These are phyloP conservation scores for Colletotrichum filicis DNA, from an alignment of 2,329 filamentous ascomycete genomes.

Conservation along the genomic window DNA sequence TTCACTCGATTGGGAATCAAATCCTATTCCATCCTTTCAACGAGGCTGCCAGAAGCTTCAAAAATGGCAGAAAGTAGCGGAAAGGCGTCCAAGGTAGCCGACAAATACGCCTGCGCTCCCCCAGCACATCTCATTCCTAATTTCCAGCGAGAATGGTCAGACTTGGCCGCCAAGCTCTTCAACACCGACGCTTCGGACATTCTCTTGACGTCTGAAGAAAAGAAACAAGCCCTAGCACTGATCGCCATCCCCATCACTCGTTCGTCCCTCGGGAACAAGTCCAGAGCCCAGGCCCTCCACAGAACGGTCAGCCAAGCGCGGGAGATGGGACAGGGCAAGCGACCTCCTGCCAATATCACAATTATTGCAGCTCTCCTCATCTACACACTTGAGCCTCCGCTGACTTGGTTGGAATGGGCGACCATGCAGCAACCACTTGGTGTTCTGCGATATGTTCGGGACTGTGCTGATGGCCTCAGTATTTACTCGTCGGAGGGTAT, in stretches of 20 bases:
- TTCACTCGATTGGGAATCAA: too few species aligned
- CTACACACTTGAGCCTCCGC: not conserved
- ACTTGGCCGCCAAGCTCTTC: not conserved
- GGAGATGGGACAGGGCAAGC: not conserved
- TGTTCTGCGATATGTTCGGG: not conserved
- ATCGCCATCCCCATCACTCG: not conserved
- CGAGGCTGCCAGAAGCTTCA: too few species aligned
- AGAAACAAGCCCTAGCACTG: not conserved
- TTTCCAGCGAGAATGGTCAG: not conserved
- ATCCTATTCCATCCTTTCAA: too few species aligned
- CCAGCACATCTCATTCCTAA: not conserved
- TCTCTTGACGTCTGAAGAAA: not conserved
- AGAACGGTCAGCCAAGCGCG: not conserved
- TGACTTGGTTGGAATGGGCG: not conserved
- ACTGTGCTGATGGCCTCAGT: not conserved
- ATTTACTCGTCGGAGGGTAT: not conserved
- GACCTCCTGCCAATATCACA: rapidly evolving
- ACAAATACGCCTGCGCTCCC: not conserved
- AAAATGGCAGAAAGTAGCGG: not conserved
- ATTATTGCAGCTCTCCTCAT: not conserved
- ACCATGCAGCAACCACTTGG: not conserved
- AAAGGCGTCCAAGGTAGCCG: not conserved
- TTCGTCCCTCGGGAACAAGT: not conserved
- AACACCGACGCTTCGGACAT: not conserved
- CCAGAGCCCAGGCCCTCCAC: not conserved